These are phyloP conservation scores for Hyaloperonospora arabidopsidis DNA, from an alignment of 352 stramenopile genomes.

Conservation along the genomic window DNA sequence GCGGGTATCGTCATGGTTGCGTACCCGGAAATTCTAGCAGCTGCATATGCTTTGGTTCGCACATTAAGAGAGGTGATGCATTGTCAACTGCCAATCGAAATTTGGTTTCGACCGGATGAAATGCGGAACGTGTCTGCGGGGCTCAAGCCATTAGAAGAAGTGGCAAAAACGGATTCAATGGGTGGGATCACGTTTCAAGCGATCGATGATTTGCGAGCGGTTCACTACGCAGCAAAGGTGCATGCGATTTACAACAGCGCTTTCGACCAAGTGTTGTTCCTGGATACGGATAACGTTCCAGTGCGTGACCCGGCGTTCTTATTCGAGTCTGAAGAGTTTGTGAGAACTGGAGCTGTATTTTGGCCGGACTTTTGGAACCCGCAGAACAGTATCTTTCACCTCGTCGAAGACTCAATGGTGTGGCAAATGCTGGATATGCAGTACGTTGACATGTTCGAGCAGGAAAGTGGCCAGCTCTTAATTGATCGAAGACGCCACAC, in stretches of 20 bases:
- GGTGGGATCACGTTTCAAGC: slow-evolving; percentile 18
- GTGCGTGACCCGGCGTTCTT: slow-evolving; percentile 36
- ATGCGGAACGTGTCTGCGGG: slow-evolving; percentile 20
- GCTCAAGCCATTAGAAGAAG: slow-evolving; percentile 14
- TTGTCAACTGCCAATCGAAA: slow-evolving; percentile 39
- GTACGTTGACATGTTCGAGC: slow-evolving; percentile 33
- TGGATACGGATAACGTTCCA: slow-evolving; percentile 47
- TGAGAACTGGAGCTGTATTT: slow-evolving; percentile 36
- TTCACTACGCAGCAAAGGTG: slow-evolving; percentile 40
- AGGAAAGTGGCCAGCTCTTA: slow-evolving; percentile 51
- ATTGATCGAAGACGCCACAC: slow-evolving; percentile 30
- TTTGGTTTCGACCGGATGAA: slow-evolving; percentile 40
- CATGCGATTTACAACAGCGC: slow-evolving; percentile 39
- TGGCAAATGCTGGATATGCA: slow-evolving; percentile 44
- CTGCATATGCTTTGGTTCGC: slow-evolving; percentile 34
- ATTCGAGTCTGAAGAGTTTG: slow-evolving; percentile 29
- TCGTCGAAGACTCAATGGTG: slow-evolving; percentile 34
- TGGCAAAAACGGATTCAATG: slow-evolving; percentile 17
- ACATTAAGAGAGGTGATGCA: slow-evolving; percentile 24
- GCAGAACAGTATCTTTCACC: slow-evolving; percentile 38
- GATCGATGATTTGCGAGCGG: slow-evolving; percentile 22
- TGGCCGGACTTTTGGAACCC: slow-evolving; percentile 60
- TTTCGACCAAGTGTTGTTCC: slow-evolving; percentile 37
- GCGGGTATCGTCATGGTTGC: slow-evolving; percentile 43
- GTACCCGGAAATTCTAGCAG: slow-evolving; percentile 39